Conservation (phyloP, 2,329 filamentous ascomycete species). For the Trichophyton schoenleinii region DNA sequence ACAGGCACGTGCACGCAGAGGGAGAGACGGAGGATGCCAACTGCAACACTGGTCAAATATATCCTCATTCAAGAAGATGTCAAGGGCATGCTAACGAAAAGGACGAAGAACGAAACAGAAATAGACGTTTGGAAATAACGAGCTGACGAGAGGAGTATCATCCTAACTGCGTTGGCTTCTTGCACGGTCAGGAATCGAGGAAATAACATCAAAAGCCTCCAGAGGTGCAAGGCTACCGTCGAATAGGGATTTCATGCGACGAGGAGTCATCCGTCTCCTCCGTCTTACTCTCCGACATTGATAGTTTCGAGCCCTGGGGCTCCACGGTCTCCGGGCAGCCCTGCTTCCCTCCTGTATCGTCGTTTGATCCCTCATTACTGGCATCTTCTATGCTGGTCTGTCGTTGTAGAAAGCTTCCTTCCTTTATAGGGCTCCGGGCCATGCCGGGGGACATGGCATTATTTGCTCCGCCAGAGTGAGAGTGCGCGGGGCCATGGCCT, state of each 20-base stretch:
- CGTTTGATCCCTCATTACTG: background rate
- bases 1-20: no score
- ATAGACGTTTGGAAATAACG: no score
- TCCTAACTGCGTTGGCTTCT: no score
- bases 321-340: background rate
- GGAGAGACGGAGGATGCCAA: no score
- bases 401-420: constrained; percentile 73
- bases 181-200: background rate
- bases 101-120: no score
- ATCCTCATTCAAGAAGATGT: no score
- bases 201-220: background rate
- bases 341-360: background rate
- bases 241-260: background rate
- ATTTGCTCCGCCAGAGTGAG: constrained; percentile 22
- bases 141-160: no score
- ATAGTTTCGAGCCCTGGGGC: background rate
- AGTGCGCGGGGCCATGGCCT: constrained; percentile 18
- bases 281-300: background rate
- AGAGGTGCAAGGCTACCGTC: background rate
- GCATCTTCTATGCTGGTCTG: constrained; percentile 56
- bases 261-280: background rate
- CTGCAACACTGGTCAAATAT: no score
- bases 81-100: no score
- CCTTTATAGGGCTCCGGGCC: constrained; percentile 70
- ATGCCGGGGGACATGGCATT: constrained; percentile 16